phyloP scores from a whole-genome alignment of 2,329 filamentous ascomycete genomes.

The Trichophyton benhamiae region DNA sequence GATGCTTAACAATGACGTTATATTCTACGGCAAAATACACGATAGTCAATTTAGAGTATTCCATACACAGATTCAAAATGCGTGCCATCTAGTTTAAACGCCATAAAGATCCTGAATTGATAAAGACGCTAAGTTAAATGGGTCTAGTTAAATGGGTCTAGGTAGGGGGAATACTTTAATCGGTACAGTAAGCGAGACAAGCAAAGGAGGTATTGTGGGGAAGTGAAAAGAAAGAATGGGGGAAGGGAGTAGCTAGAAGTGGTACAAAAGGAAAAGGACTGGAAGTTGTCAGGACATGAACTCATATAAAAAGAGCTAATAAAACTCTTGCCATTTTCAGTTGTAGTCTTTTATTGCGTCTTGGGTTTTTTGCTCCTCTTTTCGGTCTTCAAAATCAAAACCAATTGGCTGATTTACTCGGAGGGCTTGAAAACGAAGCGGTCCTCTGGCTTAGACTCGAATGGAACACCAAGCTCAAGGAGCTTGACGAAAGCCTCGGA shows the following conservation, averaged over 20 bases:
- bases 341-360: not conserved
- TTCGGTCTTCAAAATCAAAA: not conserved
- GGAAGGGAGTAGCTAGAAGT: not conserved
- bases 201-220: not conserved
- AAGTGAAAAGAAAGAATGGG: not conserved
- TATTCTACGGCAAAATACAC: not conserved
- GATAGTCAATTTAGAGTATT: not conserved
- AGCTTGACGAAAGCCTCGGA: conserved; percentile 64
- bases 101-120: not conserved
- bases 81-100: not conserved
- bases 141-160: not conserved
- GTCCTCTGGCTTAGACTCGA: conserved; percentile 51
- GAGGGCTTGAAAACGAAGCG: conserved; percentile 52
- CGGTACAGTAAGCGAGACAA: not conserved
- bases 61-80: not conserved
- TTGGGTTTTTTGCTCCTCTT: not conserved
- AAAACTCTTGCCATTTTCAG: not conserved
- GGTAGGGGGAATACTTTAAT: not conserved
- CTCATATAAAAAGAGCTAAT: not conserved
- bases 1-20: not conserved
- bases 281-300: not conserved
- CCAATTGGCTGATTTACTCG: conserved; percentile 19
- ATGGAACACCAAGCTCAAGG: conserved; percentile 90
- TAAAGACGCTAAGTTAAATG: not conserved
- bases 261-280: not conserved